Conservation (phyloP, 192 early-diverging fungal species). For the Entomortierella parvispora region DNA sequence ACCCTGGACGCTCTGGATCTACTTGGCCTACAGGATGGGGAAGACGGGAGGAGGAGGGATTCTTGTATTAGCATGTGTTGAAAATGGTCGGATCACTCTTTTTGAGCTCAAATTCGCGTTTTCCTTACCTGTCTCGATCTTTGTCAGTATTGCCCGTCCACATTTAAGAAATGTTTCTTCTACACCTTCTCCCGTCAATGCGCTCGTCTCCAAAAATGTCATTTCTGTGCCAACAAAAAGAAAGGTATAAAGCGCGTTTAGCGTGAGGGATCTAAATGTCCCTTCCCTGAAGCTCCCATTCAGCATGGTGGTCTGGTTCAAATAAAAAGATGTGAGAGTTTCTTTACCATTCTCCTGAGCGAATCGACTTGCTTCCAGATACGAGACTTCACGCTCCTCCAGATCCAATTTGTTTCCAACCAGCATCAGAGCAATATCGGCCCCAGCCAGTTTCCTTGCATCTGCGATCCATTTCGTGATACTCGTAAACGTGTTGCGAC, state of each 20-base stretch:
- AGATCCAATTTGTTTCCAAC: slow-evolving; percentile 78
- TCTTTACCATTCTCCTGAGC: slow-evolving; percentile 59
- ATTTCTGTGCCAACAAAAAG: slow-evolving; percentile 52
- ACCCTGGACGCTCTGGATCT: slow-evolving; percentile 62
- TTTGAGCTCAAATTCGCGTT: neutral
- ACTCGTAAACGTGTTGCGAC: slow-evolving; percentile 67
- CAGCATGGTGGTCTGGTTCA: neutral
- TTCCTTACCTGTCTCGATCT: slow-evolving; percentile 63
- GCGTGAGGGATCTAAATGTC: neutral
- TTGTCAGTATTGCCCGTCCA: slow-evolving; percentile 61
- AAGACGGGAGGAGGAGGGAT: neutral
- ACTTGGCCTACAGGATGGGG: slow-evolving; percentile 49
- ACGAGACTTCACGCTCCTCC: slow-evolving; percentile 63
- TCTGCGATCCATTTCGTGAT: slow-evolving; percentile 76
- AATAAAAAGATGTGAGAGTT: neutral
- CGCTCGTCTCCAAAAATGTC: slow-evolving; percentile 69
- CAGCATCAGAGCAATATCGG: slow-evolving; percentile 73
- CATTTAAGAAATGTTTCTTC: slow-evolving; percentile 66
- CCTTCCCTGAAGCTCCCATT: neutral
- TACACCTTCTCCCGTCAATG: slow-evolving; percentile 67
- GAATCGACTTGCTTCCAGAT: slow-evolving; percentile 63
- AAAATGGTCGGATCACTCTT: neutral
- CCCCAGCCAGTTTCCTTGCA: slow-evolving; percentile 70
- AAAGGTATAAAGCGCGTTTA: slow-evolving; percentile 2
- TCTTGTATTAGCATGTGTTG: neutral